phyloP scores from a whole-genome alignment of 192 early-diverging fungal genomes.

The Lunasporangiospora selenospora region DNA sequence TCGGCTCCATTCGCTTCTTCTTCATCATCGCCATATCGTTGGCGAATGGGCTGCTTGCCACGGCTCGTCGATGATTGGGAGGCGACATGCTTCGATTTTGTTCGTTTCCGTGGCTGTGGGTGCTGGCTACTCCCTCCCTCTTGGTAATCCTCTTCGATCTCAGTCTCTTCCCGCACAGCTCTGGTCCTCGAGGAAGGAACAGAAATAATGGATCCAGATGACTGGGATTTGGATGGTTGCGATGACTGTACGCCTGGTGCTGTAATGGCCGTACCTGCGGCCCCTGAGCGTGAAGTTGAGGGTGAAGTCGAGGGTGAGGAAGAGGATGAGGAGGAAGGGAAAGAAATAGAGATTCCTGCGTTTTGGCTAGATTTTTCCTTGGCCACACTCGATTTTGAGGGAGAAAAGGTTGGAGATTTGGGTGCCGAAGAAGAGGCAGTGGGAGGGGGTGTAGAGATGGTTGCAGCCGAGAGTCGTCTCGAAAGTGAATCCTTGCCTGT shows the following conservation, averaged over 20 bases:
- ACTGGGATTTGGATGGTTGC: not conserved
- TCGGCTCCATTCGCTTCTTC: slow-evolving; percentile 15
- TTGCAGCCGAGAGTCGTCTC: slow-evolving; percentile 9
- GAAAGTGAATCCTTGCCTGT: not conserved
- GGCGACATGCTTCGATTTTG: slow-evolving; percentile 14
- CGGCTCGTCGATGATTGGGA: not conserved
- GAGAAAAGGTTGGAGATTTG: slow-evolving; percentile 5
- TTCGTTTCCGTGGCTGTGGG: slow-evolving; percentile 10
- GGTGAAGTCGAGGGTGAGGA: not conserved
- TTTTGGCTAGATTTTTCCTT: not conserved
- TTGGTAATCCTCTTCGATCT: slow-evolving; percentile 4
- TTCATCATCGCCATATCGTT: not conserved
- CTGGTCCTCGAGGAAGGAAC: slow-evolving; percentile 15
- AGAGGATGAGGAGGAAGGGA: not conserved
- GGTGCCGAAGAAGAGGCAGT: not conserved
- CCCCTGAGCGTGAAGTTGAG: not conserved
- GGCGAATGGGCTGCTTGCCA: not conserved
- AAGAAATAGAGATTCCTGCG: not conserved
- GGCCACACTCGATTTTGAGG: slow-evolving; percentile 2
- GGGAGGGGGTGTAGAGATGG: slow-evolving; percentile 4
- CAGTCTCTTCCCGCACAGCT: slow-evolving; percentile 5
- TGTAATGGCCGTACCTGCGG: not conserved
- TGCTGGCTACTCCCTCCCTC: not conserved
- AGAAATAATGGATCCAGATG: slow-evolving; percentile 21
- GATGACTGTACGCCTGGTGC: not conserved